Conservation (phyloP, 139 green algal species). For the Ulvella scutata region DNA sequence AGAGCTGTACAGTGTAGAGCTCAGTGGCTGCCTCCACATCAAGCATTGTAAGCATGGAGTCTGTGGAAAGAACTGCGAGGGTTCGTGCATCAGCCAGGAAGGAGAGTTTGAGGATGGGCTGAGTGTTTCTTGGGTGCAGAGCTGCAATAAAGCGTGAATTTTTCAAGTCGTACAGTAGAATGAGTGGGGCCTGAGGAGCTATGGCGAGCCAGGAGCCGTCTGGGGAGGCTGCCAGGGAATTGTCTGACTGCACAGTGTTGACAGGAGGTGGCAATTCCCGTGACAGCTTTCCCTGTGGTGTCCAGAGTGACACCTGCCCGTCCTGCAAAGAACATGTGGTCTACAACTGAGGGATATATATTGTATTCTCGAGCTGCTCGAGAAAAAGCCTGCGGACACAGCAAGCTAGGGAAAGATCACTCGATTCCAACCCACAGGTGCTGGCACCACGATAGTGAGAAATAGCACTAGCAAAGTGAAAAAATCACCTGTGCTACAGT, state of each 20-base stretch:
- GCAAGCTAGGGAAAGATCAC: no score
- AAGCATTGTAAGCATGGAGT: not conserved
- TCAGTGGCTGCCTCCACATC: not conserved
- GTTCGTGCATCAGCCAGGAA: not conserved
- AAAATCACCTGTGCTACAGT: not conserved
- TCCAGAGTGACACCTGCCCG: not conserved
- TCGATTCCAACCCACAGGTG: no score
- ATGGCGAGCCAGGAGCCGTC: not conserved
- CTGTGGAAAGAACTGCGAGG: not conserved
- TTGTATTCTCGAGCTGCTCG: no score
- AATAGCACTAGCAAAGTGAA: no score
- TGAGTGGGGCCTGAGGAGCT: not conserved
- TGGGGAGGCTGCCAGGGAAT: not conserved
- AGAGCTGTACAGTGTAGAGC: not conserved
- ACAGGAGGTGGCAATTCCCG: not conserved
- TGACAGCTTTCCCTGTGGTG: not conserved
- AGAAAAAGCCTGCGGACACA: no score
- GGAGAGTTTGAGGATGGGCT: not conserved
- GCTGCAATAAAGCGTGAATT: not conserved
- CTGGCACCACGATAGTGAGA: no score
- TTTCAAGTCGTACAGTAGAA: not conserved
- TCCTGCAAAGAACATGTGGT: not conserved
- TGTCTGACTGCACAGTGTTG: not conserved
- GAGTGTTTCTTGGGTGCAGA: not conserved
- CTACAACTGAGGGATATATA: no score